Conservation (phyloP, 2,329 filamentous ascomycete species). For the Alternaria gansuensis region DNA sequence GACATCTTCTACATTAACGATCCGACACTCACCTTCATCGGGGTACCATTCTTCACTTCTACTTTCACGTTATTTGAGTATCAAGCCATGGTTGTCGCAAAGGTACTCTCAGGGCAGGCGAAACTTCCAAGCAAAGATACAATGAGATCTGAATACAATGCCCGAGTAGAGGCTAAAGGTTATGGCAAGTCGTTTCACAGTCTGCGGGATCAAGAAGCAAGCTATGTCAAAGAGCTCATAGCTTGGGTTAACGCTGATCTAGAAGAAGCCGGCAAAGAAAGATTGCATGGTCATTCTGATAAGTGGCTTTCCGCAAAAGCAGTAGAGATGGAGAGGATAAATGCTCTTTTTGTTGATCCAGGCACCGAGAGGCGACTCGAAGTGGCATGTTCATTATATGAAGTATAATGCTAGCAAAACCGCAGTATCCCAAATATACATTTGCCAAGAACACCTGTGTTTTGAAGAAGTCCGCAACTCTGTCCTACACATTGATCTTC, state of each 20-base stretch:
- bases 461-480: background rate
- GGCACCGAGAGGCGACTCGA: constrained; percentile 12
- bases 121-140: constrained; percentile 56
- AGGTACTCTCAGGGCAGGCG: constrained; percentile 63
- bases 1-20: constrained; percentile 77
- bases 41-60: constrained; percentile 70
- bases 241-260: constrained; percentile 52
- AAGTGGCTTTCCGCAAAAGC: constrained; percentile 50
- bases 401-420: background rate
- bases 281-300: constrained; percentile 49
- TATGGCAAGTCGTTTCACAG: constrained; percentile 58
- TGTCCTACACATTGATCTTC: background rate
- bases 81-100: constrained; percentile 69
- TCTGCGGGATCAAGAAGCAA: constrained; percentile 52
- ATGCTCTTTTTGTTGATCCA: constrained; percentile 38
- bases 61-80: constrained; percentile 77
- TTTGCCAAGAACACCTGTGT: background rate
- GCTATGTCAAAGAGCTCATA: constrained; percentile 54
- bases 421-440: background rate
- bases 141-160: constrained; percentile 56
- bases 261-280: constrained; percentile 22
- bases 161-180: constrained; percentile 51
- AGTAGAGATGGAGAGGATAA: constrained; percentile 45
- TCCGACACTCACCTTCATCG: constrained; percentile 69
- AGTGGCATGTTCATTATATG: constrained; percentile 22